Conservation (phyloP, 306 rosid genomes). For the Mimosa bimucronata region DNA sequence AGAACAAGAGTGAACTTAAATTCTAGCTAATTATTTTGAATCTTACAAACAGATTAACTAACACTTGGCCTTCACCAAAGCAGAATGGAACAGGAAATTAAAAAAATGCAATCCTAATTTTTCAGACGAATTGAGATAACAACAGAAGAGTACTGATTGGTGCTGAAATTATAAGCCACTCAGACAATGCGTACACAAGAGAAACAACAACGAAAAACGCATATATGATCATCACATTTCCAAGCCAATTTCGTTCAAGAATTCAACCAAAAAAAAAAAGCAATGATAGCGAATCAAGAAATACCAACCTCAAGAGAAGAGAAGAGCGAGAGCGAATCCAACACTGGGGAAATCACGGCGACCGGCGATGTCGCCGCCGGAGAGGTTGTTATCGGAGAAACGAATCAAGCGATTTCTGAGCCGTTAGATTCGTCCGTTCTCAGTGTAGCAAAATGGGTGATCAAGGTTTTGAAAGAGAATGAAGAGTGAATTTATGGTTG, state of each 20-base stretch:
- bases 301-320: neutral
- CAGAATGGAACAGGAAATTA: slow-evolving; percentile 8
- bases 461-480: neutral
- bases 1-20: neutral
- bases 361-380: slow-evolving; percentile 3
- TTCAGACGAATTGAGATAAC: neutral
- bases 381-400: neutral
- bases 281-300: slow-evolving; percentile 12
- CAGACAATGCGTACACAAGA: neutral
- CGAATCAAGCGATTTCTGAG: neutral
- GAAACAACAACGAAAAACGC: neutral
- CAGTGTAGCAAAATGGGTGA: neutral
- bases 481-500: neutral
- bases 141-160: neutral
- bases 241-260: neutral
- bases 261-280: neutral
- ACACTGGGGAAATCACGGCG: neutral
- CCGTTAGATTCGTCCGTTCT: neutral
- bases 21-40: neutral
- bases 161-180: neutral
- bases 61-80: slow-evolving; percentile 3
- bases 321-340: neutral
- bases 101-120: neutral
- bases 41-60: neutral
- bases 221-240: neutral